phyloP scores from a whole-genome alignment of 108 stramenopile species.

The Discostella pseudostelligera region DNA sequence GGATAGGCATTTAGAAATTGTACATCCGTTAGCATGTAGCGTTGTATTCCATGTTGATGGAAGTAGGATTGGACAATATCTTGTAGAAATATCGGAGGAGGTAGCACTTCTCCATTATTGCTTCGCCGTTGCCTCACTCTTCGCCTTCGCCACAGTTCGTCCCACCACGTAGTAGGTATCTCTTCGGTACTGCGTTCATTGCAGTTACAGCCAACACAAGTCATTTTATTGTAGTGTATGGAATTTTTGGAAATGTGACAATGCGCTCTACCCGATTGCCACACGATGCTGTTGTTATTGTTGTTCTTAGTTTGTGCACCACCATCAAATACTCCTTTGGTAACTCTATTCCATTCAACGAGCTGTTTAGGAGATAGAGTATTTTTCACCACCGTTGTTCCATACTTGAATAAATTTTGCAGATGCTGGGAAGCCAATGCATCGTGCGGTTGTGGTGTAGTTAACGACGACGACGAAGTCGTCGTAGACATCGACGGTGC shows the following conservation, averaged over 20 bases:
- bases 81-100: conserved; percentile 4
- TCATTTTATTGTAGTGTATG: conserved; percentile 25
- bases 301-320: neutral
- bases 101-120: neutral
- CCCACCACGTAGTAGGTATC: neutral
- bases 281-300: conserved; percentile 16
- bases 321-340: conserved; percentile 20
- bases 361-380: conserved; percentile 16
- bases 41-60: conserved; percentile 21
- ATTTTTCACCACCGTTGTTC: conserved; percentile 23
- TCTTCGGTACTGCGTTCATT: neutral
- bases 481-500: neutral
- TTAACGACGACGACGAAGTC: neutral
- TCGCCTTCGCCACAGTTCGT: neutral
- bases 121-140: neutral
- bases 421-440: conserved; percentile 2
- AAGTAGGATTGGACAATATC: conserved; percentile 32
- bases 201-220: conserved; percentile 3
- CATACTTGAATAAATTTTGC: conserved; percentile 14
- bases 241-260: conserved; percentile 24
- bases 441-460: neutral
- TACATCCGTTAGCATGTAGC: conserved; percentile 32
- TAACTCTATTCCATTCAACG: conserved; percentile 18
- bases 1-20: conserved; percentile 40
- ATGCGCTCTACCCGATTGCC: conserved; percentile 40